Percentiles rank a stretch among this genome's conserved stretches.
These are phyloP conservation scores for Gossypium armourianum DNA, from an alignment of 441 rosid species.

Conservation along the genomic window DNA sequence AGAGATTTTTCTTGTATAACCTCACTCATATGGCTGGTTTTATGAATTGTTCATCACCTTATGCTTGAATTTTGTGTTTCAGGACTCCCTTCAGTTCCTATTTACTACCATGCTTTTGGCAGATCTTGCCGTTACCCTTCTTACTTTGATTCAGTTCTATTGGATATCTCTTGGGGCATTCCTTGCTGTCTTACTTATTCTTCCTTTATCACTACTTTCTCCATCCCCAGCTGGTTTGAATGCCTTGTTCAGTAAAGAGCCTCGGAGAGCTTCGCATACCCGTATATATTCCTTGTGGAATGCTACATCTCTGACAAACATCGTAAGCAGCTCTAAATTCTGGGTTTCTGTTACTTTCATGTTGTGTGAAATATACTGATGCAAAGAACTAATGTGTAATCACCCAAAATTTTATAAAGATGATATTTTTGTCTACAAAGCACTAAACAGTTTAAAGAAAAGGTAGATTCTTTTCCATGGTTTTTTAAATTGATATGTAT, in stretches of 20 bases:
- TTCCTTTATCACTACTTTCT: slow-evolving; percentile 78
- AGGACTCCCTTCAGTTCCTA: slow-evolving; percentile 68
- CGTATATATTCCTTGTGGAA: slow-evolving; percentile 88
- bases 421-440: not conserved
- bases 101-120: slow-evolving; percentile 75
- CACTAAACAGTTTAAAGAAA: not conserved
- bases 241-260: slow-evolving; percentile 86
- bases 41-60: slow-evolving; percentile 11
- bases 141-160: slow-evolving; percentile 72
- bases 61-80: slow-evolving; percentile 28
- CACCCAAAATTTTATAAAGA: not conserved
- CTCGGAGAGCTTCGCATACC: slow-evolving; percentile 79
- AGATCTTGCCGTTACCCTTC: slow-evolving; percentile 74
- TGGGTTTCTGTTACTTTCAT: not conserved
- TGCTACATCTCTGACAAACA: slow-evolving; percentile 65
- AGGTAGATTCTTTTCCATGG: not conserved
- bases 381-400: not conserved
- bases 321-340: slow-evolving; percentile 41
- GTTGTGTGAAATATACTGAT: not conserved
- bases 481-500: not conserved
- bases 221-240: slow-evolving; percentile 93
- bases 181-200: slow-evolving; percentile 73
- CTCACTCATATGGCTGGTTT: not conserved
- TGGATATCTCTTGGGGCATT: slow-evolving; percentile 83
- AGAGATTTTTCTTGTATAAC: slow-evolving; percentile 14